Evolutionary conservation across 176 grass and related monocot species (phyloP), one percentile per base, ranked within the genome.

Genomic region (Hordeum vulgare): DNA sequence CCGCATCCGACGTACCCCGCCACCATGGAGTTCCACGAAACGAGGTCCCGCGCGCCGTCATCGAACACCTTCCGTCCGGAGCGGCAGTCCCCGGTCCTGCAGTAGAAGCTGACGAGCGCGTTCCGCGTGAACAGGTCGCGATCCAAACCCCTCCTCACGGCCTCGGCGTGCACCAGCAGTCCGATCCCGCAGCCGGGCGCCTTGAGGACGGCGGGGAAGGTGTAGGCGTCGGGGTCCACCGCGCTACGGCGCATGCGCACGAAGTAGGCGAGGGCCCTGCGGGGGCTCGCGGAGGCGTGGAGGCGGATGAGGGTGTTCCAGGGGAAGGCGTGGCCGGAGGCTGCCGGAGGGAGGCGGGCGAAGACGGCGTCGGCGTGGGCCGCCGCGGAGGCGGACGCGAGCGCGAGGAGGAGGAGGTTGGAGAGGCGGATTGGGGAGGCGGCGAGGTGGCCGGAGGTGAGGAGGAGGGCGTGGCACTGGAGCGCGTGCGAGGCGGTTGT

Each of bases 11-110:
- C 87, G 56, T 94, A 90, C 12, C 90, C 90, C 9, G 93, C 61
- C 4, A 94, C 77, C 63, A 94, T 89, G 1, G 87, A 92, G 82
- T 94, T 94, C 93, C 93, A 94, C 2, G 89, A 90, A 6, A 92
- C 75, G 81, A 90, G 81, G 81, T 94, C 82, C 35, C 65, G 88
- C 24, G n/a, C 61, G 9, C 37, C 62, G 12, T 79, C 82, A 18
- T 92, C 87, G 70, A 94, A 92, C 82, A 94, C 82, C 85, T 78
- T 94, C 69, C 87, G 83, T 44, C 89, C 87, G 6, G 78, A 83
- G 28, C 54, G 62, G 31, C 71, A 72, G 28, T 92, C 87, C 24
- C 79, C 75, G 28, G 49, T 54, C 87, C 85, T 90, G 31, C 87
- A 90, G 64, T 92, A 94, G 56, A 88, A 83, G 85, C 62, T 88